Base-by-base conservation (phyloP, 2,329 filamentous ascomycete species). In the Paracoccidioides lutzii region DNA sequence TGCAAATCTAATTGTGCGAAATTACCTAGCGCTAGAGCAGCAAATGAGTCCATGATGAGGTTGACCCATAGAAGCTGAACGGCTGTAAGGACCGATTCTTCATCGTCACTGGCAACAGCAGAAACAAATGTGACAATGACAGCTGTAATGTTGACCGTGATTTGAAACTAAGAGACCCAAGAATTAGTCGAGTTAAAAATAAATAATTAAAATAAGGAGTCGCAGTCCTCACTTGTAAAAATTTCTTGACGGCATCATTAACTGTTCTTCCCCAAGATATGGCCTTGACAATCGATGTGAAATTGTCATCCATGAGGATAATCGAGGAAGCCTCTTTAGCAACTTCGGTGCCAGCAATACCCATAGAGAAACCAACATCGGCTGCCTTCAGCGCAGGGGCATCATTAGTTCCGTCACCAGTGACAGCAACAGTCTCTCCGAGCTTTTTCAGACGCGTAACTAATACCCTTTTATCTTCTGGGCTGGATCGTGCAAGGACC, bases 51-150 rank as follows among this genome's bases (percentile, higher is more conserved):
- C 90, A 95, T 96, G 73, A 96, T 96, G 64, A 96, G 76, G 66
- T 95, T 96, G 65, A 96, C 89, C 90, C 90, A 96, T 33, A 96
- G 83, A 63, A 96, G 80, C 71, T 96, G 90, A 33, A 95, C 90
- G 10, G 90, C 90, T 2, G 83, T 93, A 57, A 96, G 75, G 28
- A 95, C 90, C 44, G 88, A 88, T 51, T 75, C 69, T 67, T 91
- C 85, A 3, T 82, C 73, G 0, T 68, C 67, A 68, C 80, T 90
- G 37, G 85, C 82, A 10, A 95, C 87, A 35, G 90, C 87, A n/a
- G 89, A 90, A 57, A 95, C 83, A 64, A 96, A 95, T 0, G 90
- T 94, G 54, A 95, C 77, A n/a, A 88, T 71, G 50, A 95, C 90
- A 40, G 90, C 90, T 3, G 90, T 95, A 61, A 96, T 83, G 76